These are phyloP conservation scores for Biscutella laevigata DNA, from an alignment of 441 rosid species.

Conservation along the genomic window DNA sequence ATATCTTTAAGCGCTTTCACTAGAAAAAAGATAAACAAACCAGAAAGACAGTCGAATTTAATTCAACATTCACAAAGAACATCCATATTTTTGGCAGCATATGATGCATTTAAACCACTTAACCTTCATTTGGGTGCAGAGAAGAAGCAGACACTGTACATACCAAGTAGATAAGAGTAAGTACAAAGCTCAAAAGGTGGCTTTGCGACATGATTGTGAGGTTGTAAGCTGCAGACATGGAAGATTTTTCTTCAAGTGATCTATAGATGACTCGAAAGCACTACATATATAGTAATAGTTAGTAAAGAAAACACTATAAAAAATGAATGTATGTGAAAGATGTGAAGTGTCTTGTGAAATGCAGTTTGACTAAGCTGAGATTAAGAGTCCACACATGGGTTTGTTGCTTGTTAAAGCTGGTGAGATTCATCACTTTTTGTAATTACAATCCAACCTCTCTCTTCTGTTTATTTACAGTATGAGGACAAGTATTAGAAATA, in stretches of 20 bases:
- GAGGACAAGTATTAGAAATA: not conserved
- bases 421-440: conserved; percentile 3
- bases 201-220: conserved; percentile 19
- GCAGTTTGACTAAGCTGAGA: conserved; percentile 14
- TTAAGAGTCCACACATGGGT: conserved; percentile 21
- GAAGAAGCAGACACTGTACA: conserved; percentile 12
- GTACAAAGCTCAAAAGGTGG: not conserved
- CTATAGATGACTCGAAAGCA: not conserved
- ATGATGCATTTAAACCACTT: not conserved
- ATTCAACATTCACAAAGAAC: not conserved
- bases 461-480: not conserved
- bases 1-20: conserved; percentile 25
- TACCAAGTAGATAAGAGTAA: conserved; percentile 7
- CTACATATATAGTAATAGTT: not conserved
- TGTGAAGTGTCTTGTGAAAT: conserved; percentile 17
- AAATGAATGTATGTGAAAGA: not conserved
- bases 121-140: conserved; percentile 28
- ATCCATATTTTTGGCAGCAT: not conserved
- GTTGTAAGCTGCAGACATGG: conserved; percentile 6
- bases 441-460: conserved; percentile 1
- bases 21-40: not conserved
- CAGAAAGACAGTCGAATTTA: not conserved
- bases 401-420: conserved; percentile 14
- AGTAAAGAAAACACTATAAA: not conserved
- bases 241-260: conserved; percentile 10